Conservation (phyloP, 108 stramenopile genomes). For the Phaeodactylum tricornutum region DNA sequence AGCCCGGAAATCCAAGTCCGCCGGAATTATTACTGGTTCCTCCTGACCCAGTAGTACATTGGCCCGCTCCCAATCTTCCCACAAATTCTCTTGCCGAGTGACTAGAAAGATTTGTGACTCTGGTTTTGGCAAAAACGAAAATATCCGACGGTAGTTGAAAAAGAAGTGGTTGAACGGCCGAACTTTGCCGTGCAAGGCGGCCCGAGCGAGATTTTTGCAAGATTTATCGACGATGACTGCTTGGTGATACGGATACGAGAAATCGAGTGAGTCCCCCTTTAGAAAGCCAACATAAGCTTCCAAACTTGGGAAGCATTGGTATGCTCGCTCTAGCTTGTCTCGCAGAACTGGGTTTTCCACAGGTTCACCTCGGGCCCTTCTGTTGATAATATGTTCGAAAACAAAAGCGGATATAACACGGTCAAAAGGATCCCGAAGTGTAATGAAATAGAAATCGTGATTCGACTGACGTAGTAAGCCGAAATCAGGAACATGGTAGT, state of each 20-base stretch:
- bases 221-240: constrained; percentile 8
- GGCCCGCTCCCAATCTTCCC: constrained; percentile 44
- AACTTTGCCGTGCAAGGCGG: constrained; percentile 25
- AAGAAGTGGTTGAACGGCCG: constrained; percentile 30
- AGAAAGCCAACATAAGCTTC: constrained; percentile 23
- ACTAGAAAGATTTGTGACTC: constrained; percentile 14
- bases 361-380: constrained; percentile 1
- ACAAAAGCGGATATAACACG: constrained; percentile 42
- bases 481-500: constrained; percentile 46
- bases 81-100: constrained; percentile 35
- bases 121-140: constrained; percentile 2
- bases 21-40: constrained; percentile 1
- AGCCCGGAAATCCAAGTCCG: background rate
- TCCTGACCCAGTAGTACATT: constrained; percentile 23
- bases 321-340: constrained; percentile 4
- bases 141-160: constrained; percentile 16
- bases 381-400: constrained; percentile 21
- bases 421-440: constrained; percentile 46
- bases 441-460: constrained; percentile 26
- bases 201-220: constrained; percentile 5
- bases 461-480: constrained; percentile 17
- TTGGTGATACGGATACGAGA: constrained; percentile 27
- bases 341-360: background rate
- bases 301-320: constrained; percentile 32
- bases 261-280: constrained; percentile 14